phyloP scores from a whole-genome alignment of 768 basidiomycete genomes.

The Trametes gibbosa region DNA sequence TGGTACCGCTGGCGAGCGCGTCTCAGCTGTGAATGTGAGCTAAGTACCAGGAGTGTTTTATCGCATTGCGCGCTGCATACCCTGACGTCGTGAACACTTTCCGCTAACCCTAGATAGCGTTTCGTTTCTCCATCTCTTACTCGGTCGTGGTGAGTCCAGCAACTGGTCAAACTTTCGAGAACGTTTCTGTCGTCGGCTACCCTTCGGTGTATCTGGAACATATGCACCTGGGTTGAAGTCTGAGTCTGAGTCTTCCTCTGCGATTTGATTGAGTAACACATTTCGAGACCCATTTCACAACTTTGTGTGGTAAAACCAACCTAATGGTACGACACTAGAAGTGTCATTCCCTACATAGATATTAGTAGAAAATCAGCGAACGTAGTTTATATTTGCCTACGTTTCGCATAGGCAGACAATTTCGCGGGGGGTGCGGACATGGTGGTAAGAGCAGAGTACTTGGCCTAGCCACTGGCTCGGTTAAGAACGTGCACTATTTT shows the following conservation, averaged over 20 bases:
- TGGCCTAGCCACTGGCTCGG: too few relatives aligned
- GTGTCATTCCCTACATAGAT: constrained; percentile 2
- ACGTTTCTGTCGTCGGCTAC: constrained; percentile 19
- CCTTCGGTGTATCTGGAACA: constrained; percentile 30
- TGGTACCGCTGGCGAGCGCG: constrained; percentile 1
- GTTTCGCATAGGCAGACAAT: constrained; percentile 4
- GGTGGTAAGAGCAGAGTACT: constrained; percentile 1
- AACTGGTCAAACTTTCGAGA: not conserved
- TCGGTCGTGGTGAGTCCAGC: not conserved
- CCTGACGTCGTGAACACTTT: not conserved
- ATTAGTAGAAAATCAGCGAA: not conserved
- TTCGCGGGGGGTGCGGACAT: constrained; percentile 4
- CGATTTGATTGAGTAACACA: not conserved
- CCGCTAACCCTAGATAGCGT: not conserved
- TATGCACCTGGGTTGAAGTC: constrained; percentile 47
- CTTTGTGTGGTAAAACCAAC: constrained; percentile 18
- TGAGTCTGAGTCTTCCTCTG: constrained; percentile 41
- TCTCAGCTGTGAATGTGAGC: not conserved
- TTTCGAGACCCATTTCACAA: too few relatives aligned
- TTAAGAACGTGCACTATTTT: too few relatives aligned
- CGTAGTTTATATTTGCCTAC: not conserved
- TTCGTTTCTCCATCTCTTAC: constrained; percentile 9
- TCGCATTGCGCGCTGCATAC: constrained; percentile 17
- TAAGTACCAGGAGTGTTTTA: not conserved
- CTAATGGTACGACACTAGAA: constrained; percentile 37